These are phyloP conservation scores for Cyberlindnera suaveolens DNA, from an alignment of 805 yeast species.

Conservation along the genomic window DNA sequence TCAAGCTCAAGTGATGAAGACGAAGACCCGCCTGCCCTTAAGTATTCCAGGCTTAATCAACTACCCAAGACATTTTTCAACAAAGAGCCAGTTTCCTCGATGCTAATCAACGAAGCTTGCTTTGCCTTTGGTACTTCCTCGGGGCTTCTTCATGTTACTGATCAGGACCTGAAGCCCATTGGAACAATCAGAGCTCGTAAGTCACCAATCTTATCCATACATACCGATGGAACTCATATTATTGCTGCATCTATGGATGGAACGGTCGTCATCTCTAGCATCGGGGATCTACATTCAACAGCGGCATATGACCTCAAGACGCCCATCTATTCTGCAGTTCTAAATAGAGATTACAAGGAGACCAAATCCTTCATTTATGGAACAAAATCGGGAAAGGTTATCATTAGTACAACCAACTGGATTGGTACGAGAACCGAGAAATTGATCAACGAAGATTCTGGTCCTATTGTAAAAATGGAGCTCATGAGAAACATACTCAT, in stretches of 20 bases:
- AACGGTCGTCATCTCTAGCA: slow-evolving; percentile 74
- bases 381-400: slow-evolving; percentile 81
- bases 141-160: slow-evolving; percentile 68
- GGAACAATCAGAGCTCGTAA: slow-evolving; percentile 79
- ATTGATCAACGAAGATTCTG: slow-evolving; percentile 43
- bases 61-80: slow-evolving; percentile 67
- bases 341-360: slow-evolving; percentile 61
- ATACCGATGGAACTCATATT: slow-evolving; percentile 66
- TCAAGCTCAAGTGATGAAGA: slow-evolving; percentile 6
- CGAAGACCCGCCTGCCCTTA: slow-evolving; percentile 64
- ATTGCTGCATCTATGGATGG: slow-evolving; percentile 95
- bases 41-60: slow-evolving; percentile 62
- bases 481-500: slow-evolving; percentile 59
- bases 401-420: slow-evolving; percentile 78
- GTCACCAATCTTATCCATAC: slow-evolving; percentile 66
- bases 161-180: slow-evolving; percentile 51
- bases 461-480: slow-evolving; percentile 66
- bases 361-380: slow-evolving; percentile 74
- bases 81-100: slow-evolving; percentile 74
- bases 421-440: slow-evolving; percentile 74
- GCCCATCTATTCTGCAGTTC: slow-evolving; percentile 81
- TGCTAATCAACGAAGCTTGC: slow-evolving; percentile 50
- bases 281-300: slow-evolving; percentile 24
- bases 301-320: slow-evolving; percentile 74
- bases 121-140: slow-evolving; percentile 86